Base-by-base conservation (phyloP, 768 basidiomycete genomes). In the Serendipita vermifera region DNA sequence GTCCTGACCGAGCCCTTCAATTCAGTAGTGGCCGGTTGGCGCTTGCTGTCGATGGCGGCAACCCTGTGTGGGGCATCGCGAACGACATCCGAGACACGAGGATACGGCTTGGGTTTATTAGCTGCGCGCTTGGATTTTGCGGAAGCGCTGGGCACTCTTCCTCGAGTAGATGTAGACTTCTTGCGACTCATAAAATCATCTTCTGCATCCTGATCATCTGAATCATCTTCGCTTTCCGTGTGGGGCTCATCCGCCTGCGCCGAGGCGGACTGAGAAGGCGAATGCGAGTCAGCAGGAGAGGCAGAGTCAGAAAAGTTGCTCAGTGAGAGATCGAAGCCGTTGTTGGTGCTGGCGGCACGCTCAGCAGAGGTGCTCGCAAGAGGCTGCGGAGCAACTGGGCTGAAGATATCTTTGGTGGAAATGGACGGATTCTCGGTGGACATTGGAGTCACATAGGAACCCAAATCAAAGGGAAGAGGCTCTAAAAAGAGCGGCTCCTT, bases 21-120 rank as follows among this genome's bases (percentile, higher is more conserved):
- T n/a, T 51, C 46, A 5, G 46, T 51, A 51, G 46, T 27, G 9
- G 46, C 46, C n/a, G 46, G 46, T 24, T 51, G 46, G 29, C 46
- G 46, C 29, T 51, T 51, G 9, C 46, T 31, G 27, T 51, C 46
- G 20, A 31, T 31, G 26, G 17, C 39, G 9, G 26, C 27, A 15
- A 51, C 24, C 46, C 32, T 51, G 46, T 51, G 46, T 9, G 46
- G 46, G 24, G 46, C 46, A 51, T 51, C 46, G 27, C 46, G 46
- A 7, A 51, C 46, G 46, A 51, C 46, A n/a, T 51, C 46, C 15
- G 46, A 51, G 24, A 51, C 46, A 51, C 46, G 46, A 22, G 46
- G 46, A 51, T 51, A 51, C 24, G 46, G 46, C 29, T 51, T 51
- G 46, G 46, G 15, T 51, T 51, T 51, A 51, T 51, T 51, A n/a